Evolutionary conservation across 306 rosid genomes (phyloP).

Genomic region (Betula pendula): DNA sequence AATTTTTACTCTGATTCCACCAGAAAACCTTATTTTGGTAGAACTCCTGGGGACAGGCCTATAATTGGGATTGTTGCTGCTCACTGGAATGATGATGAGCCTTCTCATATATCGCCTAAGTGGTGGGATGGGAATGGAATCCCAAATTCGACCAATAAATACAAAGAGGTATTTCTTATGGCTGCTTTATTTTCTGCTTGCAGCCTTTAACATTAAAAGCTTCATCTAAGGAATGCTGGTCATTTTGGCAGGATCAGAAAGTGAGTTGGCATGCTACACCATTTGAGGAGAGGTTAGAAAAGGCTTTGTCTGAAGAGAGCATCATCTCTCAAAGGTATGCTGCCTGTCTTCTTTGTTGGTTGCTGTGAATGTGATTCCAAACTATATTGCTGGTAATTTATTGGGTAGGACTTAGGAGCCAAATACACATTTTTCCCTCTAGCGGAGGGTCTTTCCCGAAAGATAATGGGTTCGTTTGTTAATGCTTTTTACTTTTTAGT

Average conservation of each 20-base stretch:
- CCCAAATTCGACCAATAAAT: slow-evolving; percentile 88
- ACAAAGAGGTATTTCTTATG: slow-evolving; percentile 67
- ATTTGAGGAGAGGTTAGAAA: slow-evolving; percentile 83
- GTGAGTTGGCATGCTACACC: slow-evolving; percentile 98
- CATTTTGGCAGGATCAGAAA: slow-evolving; percentile 73
- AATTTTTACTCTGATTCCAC: slow-evolving; percentile 30
- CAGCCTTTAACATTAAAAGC: slow-evolving; percentile 4
- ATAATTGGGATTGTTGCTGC: slow-evolving; percentile 74
- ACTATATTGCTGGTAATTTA: not conserved
- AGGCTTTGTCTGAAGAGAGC: slow-evolving; percentile 78
- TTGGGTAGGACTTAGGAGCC: not conserved
- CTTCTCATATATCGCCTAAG: slow-evolving; percentile 57
- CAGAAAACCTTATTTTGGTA: slow-evolving; percentile 34
- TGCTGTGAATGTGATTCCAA: not conserved
- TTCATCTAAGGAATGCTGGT: slow-evolving; percentile 20
- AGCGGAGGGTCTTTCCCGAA: no score
- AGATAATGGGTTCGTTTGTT: no score
- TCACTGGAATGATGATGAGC: slow-evolving; percentile 67
- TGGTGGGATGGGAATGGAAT: slow-evolving; percentile 88
- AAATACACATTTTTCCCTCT: not conserved
- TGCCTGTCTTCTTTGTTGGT: not conserved
- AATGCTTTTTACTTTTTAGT: no score
- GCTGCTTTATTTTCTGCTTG: slow-evolving; percentile 7
- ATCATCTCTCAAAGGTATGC: slow-evolving; percentile 55
- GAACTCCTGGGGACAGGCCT: slow-evolving; percentile 67